A percentile compares a stretch with the other conserved stretches of the same genome.
Conservation (phyloP, 208 protist genomes). For the Crithidia brevicula region DNA sequence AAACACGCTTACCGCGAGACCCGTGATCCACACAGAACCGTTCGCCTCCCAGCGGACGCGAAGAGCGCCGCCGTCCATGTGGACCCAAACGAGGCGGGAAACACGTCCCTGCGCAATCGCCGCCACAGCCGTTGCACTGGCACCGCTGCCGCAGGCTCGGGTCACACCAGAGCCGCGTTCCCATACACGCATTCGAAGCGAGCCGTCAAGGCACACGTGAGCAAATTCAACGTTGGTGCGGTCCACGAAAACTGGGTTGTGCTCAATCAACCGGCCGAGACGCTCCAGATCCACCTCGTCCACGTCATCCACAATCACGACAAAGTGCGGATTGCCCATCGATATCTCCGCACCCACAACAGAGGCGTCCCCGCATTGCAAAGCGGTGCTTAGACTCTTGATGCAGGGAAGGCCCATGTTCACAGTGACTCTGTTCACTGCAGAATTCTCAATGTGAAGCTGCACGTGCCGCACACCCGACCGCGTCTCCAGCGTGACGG, state of each 20-base stretch:
- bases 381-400: not conserved
- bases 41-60: not conserved
- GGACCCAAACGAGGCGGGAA: not conserved
- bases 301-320: constrained; percentile 2
- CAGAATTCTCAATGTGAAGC: not conserved
- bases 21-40: constrained; percentile 1
- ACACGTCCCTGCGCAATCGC: constrained; percentile 1
- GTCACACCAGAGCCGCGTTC: constrained; percentile 13
- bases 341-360: not conserved
- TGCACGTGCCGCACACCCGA: not conserved
- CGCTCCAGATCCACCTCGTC: not conserved
- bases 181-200: constrained; percentile 16
- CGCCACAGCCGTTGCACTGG: constrained; percentile 9
- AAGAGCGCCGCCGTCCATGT: constrained; percentile 5
- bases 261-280: constrained; percentile 1
- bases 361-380: not conserved
- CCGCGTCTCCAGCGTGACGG: constrained; percentile 10
- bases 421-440: not conserved
- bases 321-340: constrained; percentile 16
- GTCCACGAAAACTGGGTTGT: not conserved
- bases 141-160: constrained; percentile 8
- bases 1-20: constrained; percentile 5
- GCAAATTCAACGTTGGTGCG: constrained; percentile 15
- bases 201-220: not conserved
- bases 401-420: not conserved